phyloP scores from a whole-genome alignment of 2,329 filamentous ascomycete genomes.

The Pleurostoma richardsiae region DNA sequence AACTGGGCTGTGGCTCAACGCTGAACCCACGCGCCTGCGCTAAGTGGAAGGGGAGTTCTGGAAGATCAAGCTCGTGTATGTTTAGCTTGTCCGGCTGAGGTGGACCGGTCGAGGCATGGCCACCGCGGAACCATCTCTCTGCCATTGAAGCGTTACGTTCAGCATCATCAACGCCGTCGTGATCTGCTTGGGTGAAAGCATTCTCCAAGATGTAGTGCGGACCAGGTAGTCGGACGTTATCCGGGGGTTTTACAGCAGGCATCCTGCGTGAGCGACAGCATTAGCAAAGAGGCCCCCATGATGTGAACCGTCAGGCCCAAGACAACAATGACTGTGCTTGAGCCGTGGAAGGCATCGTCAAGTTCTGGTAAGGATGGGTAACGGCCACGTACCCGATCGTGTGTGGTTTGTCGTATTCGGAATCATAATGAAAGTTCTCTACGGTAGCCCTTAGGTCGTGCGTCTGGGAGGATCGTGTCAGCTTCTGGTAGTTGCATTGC shows the following conservation, averaged over 20 bases:
- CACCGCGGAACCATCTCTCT: slow-evolving; percentile 1
- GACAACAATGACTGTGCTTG: too few species aligned
- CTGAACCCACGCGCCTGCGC: slow-evolving; percentile 7
- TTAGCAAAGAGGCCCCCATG: too few species aligned
- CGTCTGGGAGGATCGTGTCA: slow-evolving; percentile 4
- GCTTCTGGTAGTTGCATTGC: neutral
- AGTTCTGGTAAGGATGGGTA: too few species aligned
- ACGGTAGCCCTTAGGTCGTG: slow-evolving; percentile 8
- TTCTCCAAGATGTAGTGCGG: slow-evolving; percentile 8
- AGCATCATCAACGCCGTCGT: slow-evolving; percentile 1
- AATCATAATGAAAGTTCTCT: slow-evolving; percentile 7
- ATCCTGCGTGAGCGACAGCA: neutral
- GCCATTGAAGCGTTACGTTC: slow-evolving; percentile 3
- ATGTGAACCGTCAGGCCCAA: too few species aligned
- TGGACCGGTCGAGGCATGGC: too few species aligned
- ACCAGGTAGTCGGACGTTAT: slow-evolving; percentile 6
- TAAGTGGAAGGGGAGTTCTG: slow-evolving; percentile 8
- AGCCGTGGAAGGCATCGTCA: too few species aligned
- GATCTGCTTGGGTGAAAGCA: slow-evolving; percentile 1
- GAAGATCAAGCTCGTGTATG: neutral
- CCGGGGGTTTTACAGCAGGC: slow-evolving; percentile 2
- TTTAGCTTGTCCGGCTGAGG: too few species aligned
- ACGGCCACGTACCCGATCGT: slow-evolving; percentile 4
- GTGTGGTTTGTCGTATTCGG: slow-evolving; percentile 5
- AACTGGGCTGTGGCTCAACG: neutral